Base-by-base conservation (phyloP, 2,329 filamentous ascomycete genomes). In the Dryadomyces sulphureus region DNA sequence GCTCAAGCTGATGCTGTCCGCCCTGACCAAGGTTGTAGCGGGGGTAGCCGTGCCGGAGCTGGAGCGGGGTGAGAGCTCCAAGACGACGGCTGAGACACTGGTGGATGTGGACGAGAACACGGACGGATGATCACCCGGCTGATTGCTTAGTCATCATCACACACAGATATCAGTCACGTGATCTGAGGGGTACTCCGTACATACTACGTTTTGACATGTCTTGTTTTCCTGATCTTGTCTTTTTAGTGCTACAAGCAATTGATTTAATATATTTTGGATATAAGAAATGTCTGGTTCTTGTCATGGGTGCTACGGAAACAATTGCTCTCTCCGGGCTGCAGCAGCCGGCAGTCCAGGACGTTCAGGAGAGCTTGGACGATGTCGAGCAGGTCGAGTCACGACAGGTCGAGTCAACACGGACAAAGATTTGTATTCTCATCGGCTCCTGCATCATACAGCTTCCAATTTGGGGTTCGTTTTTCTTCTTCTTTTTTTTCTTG, bases 1-100 rank as follows among this genome's bases (percentile, higher is more conserved):
- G 53, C 59, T 83, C 50, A 79, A 73, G 59, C 54, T 57, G 4
- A 55, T 77, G 57, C 49, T 78, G 17, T 45, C 45, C 16, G 45
- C 47, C 4, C 45, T 54, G 5, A 36, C 40, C 25, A 43, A 43
- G 43, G 38, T 48, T 5, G 30, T 46, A 21, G 32, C 20, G 14
- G 14, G 38, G 22, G 34, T 17, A 20, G 24, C 35, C 9, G 43
- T 20, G 21, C 19, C 41, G 14, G 7, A n/a, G 35, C 24, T 27
- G 35, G 9, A 45, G 22, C 19, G n/a, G 11, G 34, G 35, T 1
- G 43, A 43, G 34, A 43, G 20, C 30, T 34, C 41, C 19, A n/a
- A 21, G 41, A 38, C n/a, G n/a, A n/a, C 41, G 32, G 19, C 5
- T 8, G 22, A 30, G n/a, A 21, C 24, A 14, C 43, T 7, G 32